Evolutionary conservation across 331 rosid species (phyloP).

Genomic region (Malus hybrid): DNA sequence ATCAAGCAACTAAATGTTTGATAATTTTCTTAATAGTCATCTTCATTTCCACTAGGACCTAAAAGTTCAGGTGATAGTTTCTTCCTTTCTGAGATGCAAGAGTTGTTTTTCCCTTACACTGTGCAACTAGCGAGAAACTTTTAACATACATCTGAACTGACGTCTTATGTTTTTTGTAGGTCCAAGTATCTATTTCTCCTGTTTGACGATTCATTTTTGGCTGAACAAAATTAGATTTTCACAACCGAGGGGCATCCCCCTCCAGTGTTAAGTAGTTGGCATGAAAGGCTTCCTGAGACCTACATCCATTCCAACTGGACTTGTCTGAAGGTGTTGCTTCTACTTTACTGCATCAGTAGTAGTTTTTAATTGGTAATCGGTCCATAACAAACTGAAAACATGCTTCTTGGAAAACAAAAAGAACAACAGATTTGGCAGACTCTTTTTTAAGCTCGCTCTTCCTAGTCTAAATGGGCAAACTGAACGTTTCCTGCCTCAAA

Average conservation of each 20-base stretch:
- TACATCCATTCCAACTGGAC: slow-evolving; percentile 69
- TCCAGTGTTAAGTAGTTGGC: slow-evolving; percentile 78
- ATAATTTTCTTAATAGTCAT: not conserved
- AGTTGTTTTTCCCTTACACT: too few relatives aligned
- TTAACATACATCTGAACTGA: too few relatives aligned
- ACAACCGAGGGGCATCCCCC: slow-evolving; percentile 97
- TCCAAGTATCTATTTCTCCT: slow-evolving; percentile 92
- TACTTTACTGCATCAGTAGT: slow-evolving; percentile 1
- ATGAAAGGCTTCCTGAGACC: slow-evolving; percentile 69
- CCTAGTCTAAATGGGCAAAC: too few relatives aligned
- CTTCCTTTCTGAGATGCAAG: too few relatives aligned
- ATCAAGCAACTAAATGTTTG: slow-evolving; percentile 96
- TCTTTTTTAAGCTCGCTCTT: too few relatives aligned
- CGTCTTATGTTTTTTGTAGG: slow-evolving; percentile 36
- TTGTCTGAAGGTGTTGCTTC: slow-evolving; percentile 43
- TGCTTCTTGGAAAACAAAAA: too few relatives aligned
- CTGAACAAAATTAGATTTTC: slow-evolving; percentile 61
- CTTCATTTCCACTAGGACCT: not conserved
- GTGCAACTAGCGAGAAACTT: too few relatives aligned
- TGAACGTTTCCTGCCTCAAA: too few relatives aligned
- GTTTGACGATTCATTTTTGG: slow-evolving; percentile 80
- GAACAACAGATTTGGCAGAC: too few relatives aligned
- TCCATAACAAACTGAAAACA: too few relatives aligned
- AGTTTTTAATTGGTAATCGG: not conserved
- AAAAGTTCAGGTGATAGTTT: not conserved